Percentiles rank a stretch among this genome's conserved stretches.
phyloP scores from a whole-genome alignment of 176 grass and related monocot genomes.

The Ensete ventricosum region DNA sequence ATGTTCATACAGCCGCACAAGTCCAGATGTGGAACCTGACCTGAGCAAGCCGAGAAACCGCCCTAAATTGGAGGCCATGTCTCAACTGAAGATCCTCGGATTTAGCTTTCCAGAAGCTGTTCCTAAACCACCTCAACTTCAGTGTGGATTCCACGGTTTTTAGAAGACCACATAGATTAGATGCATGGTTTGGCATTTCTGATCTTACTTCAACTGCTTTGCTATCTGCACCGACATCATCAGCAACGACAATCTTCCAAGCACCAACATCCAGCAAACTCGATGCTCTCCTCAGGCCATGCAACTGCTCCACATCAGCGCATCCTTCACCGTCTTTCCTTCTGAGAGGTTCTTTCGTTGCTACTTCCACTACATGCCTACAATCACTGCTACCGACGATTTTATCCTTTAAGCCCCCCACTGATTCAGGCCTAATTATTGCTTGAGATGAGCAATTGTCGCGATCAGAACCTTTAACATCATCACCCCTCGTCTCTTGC shows the following conservation, averaged over 20 bases:
- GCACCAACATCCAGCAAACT: constrained; percentile 21
- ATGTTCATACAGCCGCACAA: neutral
- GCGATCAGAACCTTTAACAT: constrained; percentile 2
- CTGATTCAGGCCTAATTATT: neutral
- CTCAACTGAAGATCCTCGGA: constrained; percentile 36
- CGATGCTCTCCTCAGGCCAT: constrained; percentile 31
- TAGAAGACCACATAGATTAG: constrained; percentile 25
- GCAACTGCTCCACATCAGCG: constrained; percentile 32
- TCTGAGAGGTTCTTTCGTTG: constrained; percentile 29
- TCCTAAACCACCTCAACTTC: constrained; percentile 59
- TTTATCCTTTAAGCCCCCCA: neutral
- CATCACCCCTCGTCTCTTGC: constrained; percentile 27
- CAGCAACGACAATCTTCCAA: constrained; percentile 50
- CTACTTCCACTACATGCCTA: constrained; percentile 18
- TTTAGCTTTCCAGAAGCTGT: constrained; percentile 56
- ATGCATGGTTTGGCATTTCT: constrained; percentile 23
- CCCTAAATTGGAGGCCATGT: constrained; percentile 36
- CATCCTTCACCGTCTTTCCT: constrained; percentile 32
- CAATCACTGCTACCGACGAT: constrained; percentile 14
- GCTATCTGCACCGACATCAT: constrained; percentile 24
- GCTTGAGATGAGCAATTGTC: constrained; percentile 12
- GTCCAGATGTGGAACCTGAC: constrained; percentile 26
- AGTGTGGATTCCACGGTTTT: constrained; percentile 35
- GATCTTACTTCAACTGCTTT: constrained; percentile 19
- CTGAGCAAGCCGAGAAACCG: constrained; percentile 33